phyloP scores from a whole-genome alignment of 345 rosid species.

The Arabis hirsuta region DNA sequence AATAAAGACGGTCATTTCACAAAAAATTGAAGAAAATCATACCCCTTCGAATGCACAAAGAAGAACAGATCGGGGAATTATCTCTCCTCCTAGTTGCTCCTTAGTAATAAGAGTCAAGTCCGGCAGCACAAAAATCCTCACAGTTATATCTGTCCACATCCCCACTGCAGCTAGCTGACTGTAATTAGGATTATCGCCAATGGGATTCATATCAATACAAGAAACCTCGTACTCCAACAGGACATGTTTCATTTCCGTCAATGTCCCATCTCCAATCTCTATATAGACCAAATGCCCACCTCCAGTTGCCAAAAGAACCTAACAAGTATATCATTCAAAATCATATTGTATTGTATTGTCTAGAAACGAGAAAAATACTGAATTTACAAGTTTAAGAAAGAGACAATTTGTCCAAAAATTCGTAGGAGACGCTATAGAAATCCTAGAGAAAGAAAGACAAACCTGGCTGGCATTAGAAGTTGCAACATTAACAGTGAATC shows the following conservation, averaged over 20 bases:
- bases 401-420: constrained; percentile 9
- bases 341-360: constrained; percentile 4
- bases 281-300: constrained; percentile 91
- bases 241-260: constrained; percentile 71
- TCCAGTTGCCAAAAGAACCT: constrained; percentile 95
- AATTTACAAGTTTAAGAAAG: constrained; percentile 9
- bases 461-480: constrained; percentile 97
- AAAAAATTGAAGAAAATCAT: constrained; percentile 34
- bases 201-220: constrained; percentile 92
- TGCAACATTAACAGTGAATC: constrained; percentile 86
- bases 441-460: constrained; percentile 21
- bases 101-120: constrained; percentile 81
- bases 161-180: constrained; percentile 97
- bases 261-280: constrained; percentile 83
- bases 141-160: constrained; percentile 97
- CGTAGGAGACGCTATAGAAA: background rate
- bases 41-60: constrained; percentile 97
- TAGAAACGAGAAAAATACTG: constrained; percentile 9
- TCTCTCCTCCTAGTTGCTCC: constrained; percentile 93
- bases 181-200: constrained; percentile 68
- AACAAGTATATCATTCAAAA: constrained; percentile 36
- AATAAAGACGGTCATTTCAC: constrained; percentile 9
- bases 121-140: constrained; percentile 78
- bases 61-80: constrained; percentile 92
- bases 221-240: constrained; percentile 87